A percentile compares a stretch with the other conserved stretches of the same genome.
Conservation (phyloP, 2,329 filamentous ascomycete species). For the Penicillium thymicola region DNA sequence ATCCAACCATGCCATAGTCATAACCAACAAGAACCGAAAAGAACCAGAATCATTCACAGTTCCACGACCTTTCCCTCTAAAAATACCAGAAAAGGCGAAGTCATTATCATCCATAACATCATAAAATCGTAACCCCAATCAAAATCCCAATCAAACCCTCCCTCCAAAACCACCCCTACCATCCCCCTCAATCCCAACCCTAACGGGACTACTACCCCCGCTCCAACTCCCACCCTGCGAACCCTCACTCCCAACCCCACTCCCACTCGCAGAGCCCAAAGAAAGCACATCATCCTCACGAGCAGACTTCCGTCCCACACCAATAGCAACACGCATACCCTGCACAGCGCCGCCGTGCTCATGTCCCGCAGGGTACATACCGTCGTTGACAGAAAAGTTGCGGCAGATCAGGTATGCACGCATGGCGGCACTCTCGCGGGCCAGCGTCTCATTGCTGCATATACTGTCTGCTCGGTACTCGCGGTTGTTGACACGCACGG, state of each 20-base stretch:
- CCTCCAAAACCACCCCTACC: neutral
- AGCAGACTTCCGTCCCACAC: slow-evolving; percentile 54
- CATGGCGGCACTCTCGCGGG: slow-evolving; percentile 91
- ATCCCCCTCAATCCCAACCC: slow-evolving; percentile 21
- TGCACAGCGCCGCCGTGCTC: slow-evolving; percentile 56
- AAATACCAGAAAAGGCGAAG: neutral
- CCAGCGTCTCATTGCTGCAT: slow-evolving; percentile 76
- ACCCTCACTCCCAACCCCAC: slow-evolving; percentile 43
- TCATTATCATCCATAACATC: slow-evolving; percentile 30
- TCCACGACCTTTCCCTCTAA: slow-evolving; percentile 15
- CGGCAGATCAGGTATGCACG: slow-evolving; percentile 96
- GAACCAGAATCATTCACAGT: neutral
- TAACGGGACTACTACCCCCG: slow-evolving; percentile 54
- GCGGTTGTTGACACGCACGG: slow-evolving; percentile 91
- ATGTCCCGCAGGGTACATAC: slow-evolving; percentile 67
- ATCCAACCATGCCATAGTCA: neutral
- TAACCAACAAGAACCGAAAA: neutral
- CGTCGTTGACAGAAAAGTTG: slow-evolving; percentile 95
- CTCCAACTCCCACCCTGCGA: slow-evolving; percentile 48
- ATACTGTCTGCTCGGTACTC: slow-evolving; percentile 90
- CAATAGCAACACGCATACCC: slow-evolving; percentile 63
- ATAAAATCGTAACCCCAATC: slow-evolving; percentile 6
- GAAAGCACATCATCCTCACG: slow-evolving; percentile 47
- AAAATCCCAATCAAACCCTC: neutral
- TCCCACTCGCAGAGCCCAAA: slow-evolving; percentile 36